phyloP scores from a whole-genome alignment of 2,329 filamentous ascomycete species.

The Emericellopsis atlantica region DNA sequence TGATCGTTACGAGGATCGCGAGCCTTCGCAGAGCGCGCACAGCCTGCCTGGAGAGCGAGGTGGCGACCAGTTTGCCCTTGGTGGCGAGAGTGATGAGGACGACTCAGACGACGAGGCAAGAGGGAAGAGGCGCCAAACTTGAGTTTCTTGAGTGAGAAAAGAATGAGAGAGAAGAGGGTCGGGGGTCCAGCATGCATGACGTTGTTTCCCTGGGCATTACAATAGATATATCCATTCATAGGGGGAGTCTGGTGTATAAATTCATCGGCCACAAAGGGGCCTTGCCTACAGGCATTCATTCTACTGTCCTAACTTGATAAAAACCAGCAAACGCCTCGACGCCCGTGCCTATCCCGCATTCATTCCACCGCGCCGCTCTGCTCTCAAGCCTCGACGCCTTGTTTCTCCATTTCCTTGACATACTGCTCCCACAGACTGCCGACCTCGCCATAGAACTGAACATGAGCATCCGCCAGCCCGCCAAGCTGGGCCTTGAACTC shows the following conservation, averaged over 20 bases:
- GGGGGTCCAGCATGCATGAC: neutral
- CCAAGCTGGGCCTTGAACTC: constrained; percentile 87
- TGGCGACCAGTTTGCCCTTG: constrained; percentile 35
- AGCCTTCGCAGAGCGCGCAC: constrained; percentile 12
- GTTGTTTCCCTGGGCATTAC: neutral
- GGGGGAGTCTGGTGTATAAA: neutral
- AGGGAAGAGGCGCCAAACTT: neutral
- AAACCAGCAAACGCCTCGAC: neutral
- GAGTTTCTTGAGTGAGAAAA: neutral
- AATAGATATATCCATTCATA: neutral
- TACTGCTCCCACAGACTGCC: constrained; percentile 82
- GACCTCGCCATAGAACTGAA: constrained; percentile 72
- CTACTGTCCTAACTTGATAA: neutral
- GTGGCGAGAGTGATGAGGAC: constrained; percentile 30
- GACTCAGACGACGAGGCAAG: constrained; percentile 15
- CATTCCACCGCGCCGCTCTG: too few relatives aligned
- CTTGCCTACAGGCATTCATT: neutral
- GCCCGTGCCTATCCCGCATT: neutral
- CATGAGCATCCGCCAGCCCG: constrained; percentile 70
- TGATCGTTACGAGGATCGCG: constrained; percentile 10
- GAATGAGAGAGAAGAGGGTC: neutral
- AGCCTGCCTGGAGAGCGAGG: constrained; percentile 18
- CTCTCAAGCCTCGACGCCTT: constrained; percentile 23
- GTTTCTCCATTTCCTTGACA: constrained; percentile 73
- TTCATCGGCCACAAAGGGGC: neutral